These are phyloP conservation scores for Boletus sp. DNA, from an alignment of 768 basidiomycete genomes.

Conservation along the genomic window DNA sequence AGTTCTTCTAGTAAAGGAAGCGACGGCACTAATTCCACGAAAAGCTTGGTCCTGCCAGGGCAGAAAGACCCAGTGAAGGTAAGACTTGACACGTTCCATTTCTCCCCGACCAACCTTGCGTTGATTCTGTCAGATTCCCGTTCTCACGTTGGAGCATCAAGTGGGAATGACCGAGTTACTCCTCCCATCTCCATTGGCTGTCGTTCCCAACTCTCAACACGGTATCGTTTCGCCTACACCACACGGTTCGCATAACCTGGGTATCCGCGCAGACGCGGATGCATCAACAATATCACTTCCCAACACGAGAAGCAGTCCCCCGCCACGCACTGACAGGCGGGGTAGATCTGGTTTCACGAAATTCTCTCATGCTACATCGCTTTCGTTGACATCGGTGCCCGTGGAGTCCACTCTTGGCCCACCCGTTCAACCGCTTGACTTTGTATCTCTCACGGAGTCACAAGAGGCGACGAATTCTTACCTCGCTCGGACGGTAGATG, in stretches of 20 bases:
- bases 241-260: conserved; percentile 30
- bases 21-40: conserved; percentile 27
- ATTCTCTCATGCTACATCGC: conserved; percentile 29
- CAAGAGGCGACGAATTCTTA: conserved; percentile 62
- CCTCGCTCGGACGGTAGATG: conserved; percentile 69
- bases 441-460: conserved; percentile 49
- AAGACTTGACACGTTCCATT: not conserved
- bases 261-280: conserved; percentile 32
- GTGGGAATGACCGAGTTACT: conserved; percentile 65
- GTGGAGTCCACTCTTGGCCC: conserved; percentile 38
- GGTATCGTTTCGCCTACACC: conserved; percentile 38
- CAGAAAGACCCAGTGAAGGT: conserved; percentile 76
- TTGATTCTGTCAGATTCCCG: conserved; percentile 48
- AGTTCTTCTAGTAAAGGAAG: conserved; percentile 43
- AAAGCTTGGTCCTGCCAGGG: conserved; percentile 46
- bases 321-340: conserved; percentile 22
- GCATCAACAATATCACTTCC: conserved; percentile 41
- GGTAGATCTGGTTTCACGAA: conserved; percentile 22
- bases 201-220: conserved; percentile 35
- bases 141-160: conserved; percentile 65
- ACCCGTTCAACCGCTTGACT: conserved; percentile 64
- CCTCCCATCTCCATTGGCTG: conserved; percentile 67
- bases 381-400: conserved; percentile 35
- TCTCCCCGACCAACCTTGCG: not conserved
- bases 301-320: conserved; percentile 31